These are phyloP conservation scores for Firmiana major DNA, from an alignment of 345 rosid genomes.

Conservation along the genomic window DNA sequence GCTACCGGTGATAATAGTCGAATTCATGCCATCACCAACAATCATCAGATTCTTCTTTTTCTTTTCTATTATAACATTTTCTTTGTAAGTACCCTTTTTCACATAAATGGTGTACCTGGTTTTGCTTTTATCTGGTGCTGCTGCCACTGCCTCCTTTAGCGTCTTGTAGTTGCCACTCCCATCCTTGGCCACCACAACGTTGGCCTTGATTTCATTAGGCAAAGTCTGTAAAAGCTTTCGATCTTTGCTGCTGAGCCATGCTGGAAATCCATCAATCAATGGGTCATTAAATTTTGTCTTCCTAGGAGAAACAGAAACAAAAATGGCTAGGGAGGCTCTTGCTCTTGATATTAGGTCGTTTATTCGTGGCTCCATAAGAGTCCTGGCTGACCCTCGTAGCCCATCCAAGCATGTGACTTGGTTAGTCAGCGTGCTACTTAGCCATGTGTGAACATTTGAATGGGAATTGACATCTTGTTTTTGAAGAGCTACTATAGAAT, in stretches of 20 bases:
- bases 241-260: slow-evolving; percentile 54
- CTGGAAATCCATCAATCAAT: slow-evolving; percentile 37
- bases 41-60: slow-evolving; percentile 68
- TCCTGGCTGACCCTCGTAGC: slow-evolving; percentile 25
- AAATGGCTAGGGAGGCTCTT: slow-evolving; percentile 54
- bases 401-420: slow-evolving; percentile 76
- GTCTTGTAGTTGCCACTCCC: slow-evolving; percentile 78
- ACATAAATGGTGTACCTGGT: slow-evolving; percentile 62
- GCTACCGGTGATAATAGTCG: slow-evolving; percentile 57
- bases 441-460: slow-evolving; percentile 64
- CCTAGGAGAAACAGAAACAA: slow-evolving; percentile 34
- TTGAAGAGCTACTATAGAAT: slow-evolving; percentile 44
- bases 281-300: slow-evolving; percentile 2
- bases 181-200: slow-evolving; percentile 69
- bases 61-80: slow-evolving; percentile 64
- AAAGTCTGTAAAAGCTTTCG: slow-evolving; percentile 37
- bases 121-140: slow-evolving; percentile 54
- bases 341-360: slow-evolving; percentile 49
- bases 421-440: slow-evolving; percentile 73
- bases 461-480: slow-evolving; percentile 27
- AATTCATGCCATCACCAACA: slow-evolving; percentile 68
- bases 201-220: slow-evolving; percentile 40
- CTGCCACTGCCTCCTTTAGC: slow-evolving; percentile 57
- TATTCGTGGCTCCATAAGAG: slow-evolving; percentile 35
- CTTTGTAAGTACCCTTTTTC: slow-evolving; percentile 70